phyloP scores from a whole-genome alignment of 371 early-diverging fungal genomes.

The Mortierella sp. region DNA sequence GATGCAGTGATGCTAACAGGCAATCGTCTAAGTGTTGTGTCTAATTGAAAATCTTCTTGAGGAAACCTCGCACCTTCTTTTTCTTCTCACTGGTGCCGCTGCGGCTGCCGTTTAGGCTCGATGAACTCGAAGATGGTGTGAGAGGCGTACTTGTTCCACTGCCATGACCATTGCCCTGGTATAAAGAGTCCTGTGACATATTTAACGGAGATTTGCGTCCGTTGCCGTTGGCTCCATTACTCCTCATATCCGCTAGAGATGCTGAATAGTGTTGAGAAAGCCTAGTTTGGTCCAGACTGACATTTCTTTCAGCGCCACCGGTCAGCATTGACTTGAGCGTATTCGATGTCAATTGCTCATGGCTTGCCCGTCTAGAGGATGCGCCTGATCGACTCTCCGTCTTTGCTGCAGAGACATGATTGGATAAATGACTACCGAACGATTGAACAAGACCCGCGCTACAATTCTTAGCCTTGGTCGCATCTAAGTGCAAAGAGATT shows the following conservation, averaged over 20 bases:
- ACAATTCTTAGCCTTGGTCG: slow-evolving; percentile 33
- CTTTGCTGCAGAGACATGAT: slow-evolving; percentile 14
- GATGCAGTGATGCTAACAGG: too few relatives aligned
- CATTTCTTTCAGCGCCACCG: slow-evolving; percentile 23
- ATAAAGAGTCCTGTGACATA: slow-evolving; percentile 26
- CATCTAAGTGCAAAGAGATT: slow-evolving; percentile 15
- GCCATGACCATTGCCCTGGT: slow-evolving; percentile 5
- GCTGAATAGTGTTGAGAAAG: slow-evolving; percentile 23
- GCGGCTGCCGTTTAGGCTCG: slow-evolving; percentile 24
- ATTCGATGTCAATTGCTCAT: slow-evolving; percentile 42
- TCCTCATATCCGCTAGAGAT: neutral
- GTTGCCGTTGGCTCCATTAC: slow-evolving; percentile 3
- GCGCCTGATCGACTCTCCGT: slow-evolving; percentile 35
- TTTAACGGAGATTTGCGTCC: slow-evolving; percentile 25
- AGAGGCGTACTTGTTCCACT: neutral
- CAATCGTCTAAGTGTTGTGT: neutral
- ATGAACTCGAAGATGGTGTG: slow-evolving; percentile 4
- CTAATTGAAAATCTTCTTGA: slow-evolving; percentile 56
- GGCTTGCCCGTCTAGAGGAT: slow-evolving; percentile 37
- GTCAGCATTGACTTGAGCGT: slow-evolving; percentile 40
- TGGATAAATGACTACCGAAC: slow-evolving; percentile 23
- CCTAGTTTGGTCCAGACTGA: slow-evolving; percentile 32
- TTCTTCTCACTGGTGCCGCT: slow-evolving; percentile 41
- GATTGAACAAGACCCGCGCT: slow-evolving; percentile 39
- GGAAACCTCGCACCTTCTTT: slow-evolving; percentile 53